Evolutionary conservation across 202 grass and related monocot species (phyloP), one percentile per base, ranked within the genome.

Genomic region (Saccharum hybrid): DNA sequence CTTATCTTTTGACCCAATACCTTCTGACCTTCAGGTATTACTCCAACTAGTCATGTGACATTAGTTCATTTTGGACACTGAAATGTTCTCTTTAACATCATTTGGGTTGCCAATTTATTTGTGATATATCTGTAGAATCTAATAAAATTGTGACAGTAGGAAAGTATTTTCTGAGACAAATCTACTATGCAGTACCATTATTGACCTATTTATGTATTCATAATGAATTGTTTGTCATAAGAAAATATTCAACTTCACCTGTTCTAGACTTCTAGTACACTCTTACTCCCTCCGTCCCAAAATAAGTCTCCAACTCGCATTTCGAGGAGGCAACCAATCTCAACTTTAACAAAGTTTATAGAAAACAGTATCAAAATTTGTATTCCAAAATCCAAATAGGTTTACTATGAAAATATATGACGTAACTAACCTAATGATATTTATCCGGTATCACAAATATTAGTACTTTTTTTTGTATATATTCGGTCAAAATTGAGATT

Each of bases 1-100:
- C 51, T 91, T 98, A 85, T 92, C 96, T 92, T 98, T 92, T 91
- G 96, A 98, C 19, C 96, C 93, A 33, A 87, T 98, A 94, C 91
- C 96, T 71, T 96, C 91, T 87, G 87, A 92, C n/a, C 77, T 96
- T 78, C 93, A 98, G 91, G 93, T 98, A 89, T 62, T 71, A 41
- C 54, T 60, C 48, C 14, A 21, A 60, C 22, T 5, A 42, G 15
- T 81, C 15, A 71, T 10, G 26, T 10, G 56, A 59, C n/a, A 14
- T 14, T 40, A 57, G 64, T 80, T 80, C 77, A 69, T 71, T 81
- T 59, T 40, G 46, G 77, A 40, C 45, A 66, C 23, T 68, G 18
- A 68, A 5, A 39, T 69, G 12, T 48, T 40, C 30, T 68, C 21
- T 68, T 33, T 18, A 46, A 65, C 33, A 52, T 19, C 5, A 42